Evolutionary conservation across 371 early-diverging fungal species (phyloP), one percentile per base, ranked within the genome.

Genomic region (Mortierella sp.): DNA sequence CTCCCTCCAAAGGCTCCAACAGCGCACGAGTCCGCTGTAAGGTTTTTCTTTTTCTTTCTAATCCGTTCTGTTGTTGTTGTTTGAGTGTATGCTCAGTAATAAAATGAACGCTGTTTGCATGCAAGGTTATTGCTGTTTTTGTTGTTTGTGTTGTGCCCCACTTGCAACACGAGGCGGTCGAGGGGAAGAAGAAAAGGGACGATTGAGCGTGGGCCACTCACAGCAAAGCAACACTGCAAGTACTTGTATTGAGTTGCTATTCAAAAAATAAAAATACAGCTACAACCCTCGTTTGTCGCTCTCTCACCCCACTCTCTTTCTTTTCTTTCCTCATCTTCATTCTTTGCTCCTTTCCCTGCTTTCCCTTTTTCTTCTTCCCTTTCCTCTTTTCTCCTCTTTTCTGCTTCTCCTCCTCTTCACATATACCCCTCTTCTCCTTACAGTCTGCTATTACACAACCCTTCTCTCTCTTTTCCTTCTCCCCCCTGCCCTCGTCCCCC

Each of bases 1-100:
- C 50, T 16, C 16, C 34, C 40, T 40, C 67, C 37, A 67, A 67
- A 21, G n/a, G 43, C 67, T 67, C 67, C 67, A 67, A 37, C 67
- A 67, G 37, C 67, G 67, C 67, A 67, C 67, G 67, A 67, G 67
- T 67, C 67, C 67, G 24, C 67, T 67, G 67, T 67, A 67, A 67
- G 67, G 37, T 67, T 67, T 64, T 37, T 11, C 3, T 61, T 61
- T 31, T 31, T 50, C 16, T 50, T 61, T 61, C 34, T 31, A 31
- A 6, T 61, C 16, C 31, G 13, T 59, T 59, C 31, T 61, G 34
- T 67, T 8, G 8, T 40, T 64, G 31, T 37, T 64, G 31, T 64
- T 10, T 57, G 11, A 26, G 14, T 34, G 26, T 61, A 16, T 26
- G 64, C 37, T 40, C 67, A 24, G 4, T 54, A 67, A 67, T 67